A percentile compares a stretch with the other conserved stretches of the same genome.
phyloP scores from a whole-genome alignment of 805 yeast species.

The Candida easanensis region DNA sequence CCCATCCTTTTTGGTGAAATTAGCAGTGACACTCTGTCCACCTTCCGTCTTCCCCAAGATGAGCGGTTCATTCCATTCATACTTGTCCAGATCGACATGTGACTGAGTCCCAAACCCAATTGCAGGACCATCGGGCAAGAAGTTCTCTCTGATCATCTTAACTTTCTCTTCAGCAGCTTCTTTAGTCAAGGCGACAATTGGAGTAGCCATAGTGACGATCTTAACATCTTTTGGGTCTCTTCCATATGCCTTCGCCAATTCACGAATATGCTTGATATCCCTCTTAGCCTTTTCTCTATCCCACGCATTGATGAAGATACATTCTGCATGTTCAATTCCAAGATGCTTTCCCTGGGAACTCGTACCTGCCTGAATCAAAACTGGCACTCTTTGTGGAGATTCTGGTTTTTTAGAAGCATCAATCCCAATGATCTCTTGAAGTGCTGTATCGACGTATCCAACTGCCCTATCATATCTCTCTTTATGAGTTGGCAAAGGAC shows the following conservation, averaged over 20 bases:
- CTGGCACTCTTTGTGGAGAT: constrained; percentile 42
- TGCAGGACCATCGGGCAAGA: constrained; percentile 40
- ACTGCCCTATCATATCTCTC: constrained; percentile 40
- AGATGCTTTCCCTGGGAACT: constrained; percentile 38
- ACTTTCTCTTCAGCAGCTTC: constrained; percentile 34
- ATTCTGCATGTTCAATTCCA: constrained; percentile 44
- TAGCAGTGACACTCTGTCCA: constrained; percentile 33
- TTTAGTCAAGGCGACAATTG: constrained; percentile 37
- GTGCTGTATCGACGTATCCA: constrained; percentile 41
- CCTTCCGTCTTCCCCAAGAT: constrained; percentile 32
- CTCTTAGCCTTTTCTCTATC: constrained; percentile 31
- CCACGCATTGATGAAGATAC: constrained; percentile 35
- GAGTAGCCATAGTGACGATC: constrained; percentile 36
- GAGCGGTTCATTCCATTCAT: constrained; percentile 29
- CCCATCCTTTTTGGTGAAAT: constrained; percentile 23
- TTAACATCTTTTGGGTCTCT: constrained; percentile 39
- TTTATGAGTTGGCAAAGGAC: constrained; percentile 34
- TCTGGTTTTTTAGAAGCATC: constrained; percentile 27
- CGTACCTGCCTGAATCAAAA: constrained; percentile 43
- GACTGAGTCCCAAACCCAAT: constrained; percentile 46
- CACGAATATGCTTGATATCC: constrained; percentile 32
- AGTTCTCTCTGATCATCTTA: constrained; percentile 32
- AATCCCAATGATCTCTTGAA: constrained; percentile 38
- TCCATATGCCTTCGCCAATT: constrained; percentile 33
- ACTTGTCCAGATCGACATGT: constrained; percentile 38